These are phyloP conservation scores for Ophiostoma fasciatum DNA, from an alignment of 2,329 filamentous ascomycete species.

Conservation along the genomic window DNA sequence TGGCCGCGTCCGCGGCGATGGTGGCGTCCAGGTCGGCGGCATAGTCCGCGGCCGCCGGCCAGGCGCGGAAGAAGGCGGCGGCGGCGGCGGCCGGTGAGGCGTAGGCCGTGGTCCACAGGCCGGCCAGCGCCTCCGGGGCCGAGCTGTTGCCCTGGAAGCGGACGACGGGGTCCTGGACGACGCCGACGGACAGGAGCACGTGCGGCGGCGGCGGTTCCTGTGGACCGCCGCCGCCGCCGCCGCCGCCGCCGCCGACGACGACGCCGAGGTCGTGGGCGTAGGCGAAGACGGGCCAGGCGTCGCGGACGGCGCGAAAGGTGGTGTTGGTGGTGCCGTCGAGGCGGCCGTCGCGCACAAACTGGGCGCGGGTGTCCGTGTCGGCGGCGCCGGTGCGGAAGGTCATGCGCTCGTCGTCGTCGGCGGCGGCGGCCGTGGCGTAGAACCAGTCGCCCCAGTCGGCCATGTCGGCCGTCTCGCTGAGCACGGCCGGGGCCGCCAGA, in stretches of 20 bases:
- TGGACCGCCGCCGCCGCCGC: too few relatives aligned
- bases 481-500: constrained; percentile 43
- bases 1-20: constrained; percentile 49
- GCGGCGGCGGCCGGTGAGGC: constrained; percentile 45
- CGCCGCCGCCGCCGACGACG: constrained; percentile 21
- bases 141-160: constrained; percentile 57
- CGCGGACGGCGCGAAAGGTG: constrained; percentile 50
- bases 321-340: constrained; percentile 51
- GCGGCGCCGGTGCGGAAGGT: constrained; percentile 53
- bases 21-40: constrained; percentile 52
- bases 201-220: constrained; percentile 17
- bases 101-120: constrained; percentile 67
- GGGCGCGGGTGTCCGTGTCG: constrained; percentile 47
- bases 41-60: constrained; percentile 38
- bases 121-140: constrained; percentile 47
- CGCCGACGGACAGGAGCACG: constrained; percentile 58
- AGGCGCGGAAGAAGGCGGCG: constrained; percentile 64
- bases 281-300: constrained; percentile 63
- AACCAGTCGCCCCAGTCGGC: constrained; percentile 73
- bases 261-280: constrained; percentile 49
- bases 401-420: constrained; percentile 23
- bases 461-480: constrained; percentile 54
- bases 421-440: constrained; percentile 49
- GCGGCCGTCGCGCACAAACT: constrained; percentile 48
- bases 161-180: constrained; percentile 63